These are phyloP conservation scores for Diversispora eburnea DNA, from an alignment of 192 early-diverging fungal genomes.

Conservation along the genomic window DNA sequence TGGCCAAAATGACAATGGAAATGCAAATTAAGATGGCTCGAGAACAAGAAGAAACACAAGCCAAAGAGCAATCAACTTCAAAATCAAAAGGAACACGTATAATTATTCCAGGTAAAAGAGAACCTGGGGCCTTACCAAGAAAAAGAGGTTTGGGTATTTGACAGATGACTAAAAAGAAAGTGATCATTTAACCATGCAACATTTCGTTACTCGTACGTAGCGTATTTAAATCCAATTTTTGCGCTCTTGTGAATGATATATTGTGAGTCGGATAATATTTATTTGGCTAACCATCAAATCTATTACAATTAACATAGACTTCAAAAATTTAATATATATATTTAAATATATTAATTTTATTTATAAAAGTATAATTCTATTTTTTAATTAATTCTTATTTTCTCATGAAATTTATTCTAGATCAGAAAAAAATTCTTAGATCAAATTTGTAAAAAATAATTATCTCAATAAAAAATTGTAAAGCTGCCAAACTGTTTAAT, in stretches of 20 bases:
- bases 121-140: constrained; percentile 39
- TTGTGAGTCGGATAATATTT: not conserved
- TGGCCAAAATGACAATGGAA: constrained; percentile 54
- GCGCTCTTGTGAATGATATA: not conserved
- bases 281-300: no score
- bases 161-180: no score
- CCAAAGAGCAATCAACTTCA: constrained; percentile 29
- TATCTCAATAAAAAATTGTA: no score
- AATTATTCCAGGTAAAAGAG: constrained; percentile 48
- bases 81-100: constrained; percentile 39
- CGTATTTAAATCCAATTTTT: constrained; percentile 13
- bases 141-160: constrained; percentile 40
- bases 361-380: no score
- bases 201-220: constrained; percentile 14
- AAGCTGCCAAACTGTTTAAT: no score
- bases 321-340: no score
- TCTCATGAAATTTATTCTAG: no score
- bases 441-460: no score
- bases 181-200: constrained; percentile 31
- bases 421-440: no score
- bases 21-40: constrained; percentile 56
- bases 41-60: constrained; percentile 50
- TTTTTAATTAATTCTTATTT: no score
- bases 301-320: no score
- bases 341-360: no score